Evolutionary conservation across 805 yeast genomes (phyloP), one percentile per base, ranked within the genome.

Genomic region (Sugiyamaella qingdaonensis): DNA sequence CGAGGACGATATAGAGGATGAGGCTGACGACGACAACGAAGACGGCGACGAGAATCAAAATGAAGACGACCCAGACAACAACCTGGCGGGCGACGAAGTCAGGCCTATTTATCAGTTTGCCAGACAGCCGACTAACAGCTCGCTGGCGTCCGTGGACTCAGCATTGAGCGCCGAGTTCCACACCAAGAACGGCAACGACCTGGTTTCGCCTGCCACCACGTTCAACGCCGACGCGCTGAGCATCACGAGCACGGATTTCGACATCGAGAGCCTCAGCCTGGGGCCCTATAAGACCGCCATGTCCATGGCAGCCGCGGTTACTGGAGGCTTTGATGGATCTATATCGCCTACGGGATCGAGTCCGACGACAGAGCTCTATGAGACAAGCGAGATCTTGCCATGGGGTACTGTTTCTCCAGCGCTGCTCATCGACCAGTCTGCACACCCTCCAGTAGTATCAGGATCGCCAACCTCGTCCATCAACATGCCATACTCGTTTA

Each of bases 341-440:
- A 18, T 33, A 2, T 43, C 45, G 4, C 44, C 51, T n/a, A 34
- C 34, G n/a, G 43, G 52, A 9, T 48, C 55, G 7, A 44, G 51
- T 14, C 55, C 55, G 10, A 39, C 37, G 5, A 35, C 48, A 4
- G 58, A 55, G 11, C 24, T 36, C 35, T 43, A 14, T 27, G 55
- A 48, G 9, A 36, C 50, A 33, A 51, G 37, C 29, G 53, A 42
- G 14, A 24, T 21, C 29, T 35, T 49, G 13, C 54, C 53, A 16
- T 53, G 58, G 53, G 58, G 52, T 10, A 52, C 56, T 2, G 56
- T 55, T 11, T 52, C 55, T 32, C 58, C 58, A 4, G 55, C 58
- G 8, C 42, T 41, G 24, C 49, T 55, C 13, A 47, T 34, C 19
- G 54, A 45, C 21, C 29, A 41, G 9, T 21, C 54, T 10, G 36